Evolutionary conservation across 176 grass and related monocot genomes (phyloP).

Genomic region (Carex myosuroides): DNA sequence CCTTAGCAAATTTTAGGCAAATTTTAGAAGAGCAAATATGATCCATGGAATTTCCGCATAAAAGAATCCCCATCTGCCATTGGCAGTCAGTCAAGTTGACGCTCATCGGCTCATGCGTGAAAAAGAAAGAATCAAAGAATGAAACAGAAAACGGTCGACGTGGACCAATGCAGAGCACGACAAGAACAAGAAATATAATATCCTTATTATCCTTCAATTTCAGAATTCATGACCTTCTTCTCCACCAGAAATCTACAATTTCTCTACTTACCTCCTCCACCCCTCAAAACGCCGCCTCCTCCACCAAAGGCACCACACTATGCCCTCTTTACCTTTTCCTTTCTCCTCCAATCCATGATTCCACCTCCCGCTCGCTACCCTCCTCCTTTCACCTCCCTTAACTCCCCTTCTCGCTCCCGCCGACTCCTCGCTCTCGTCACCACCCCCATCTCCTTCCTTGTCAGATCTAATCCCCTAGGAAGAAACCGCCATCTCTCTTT

Average conservation of each 20-base stretch:
- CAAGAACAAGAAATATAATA: background rate
- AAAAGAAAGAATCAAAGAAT: background rate
- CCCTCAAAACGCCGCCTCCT: background rate
- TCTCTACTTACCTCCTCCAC: background rate
- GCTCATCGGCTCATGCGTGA: too few relatives aligned
- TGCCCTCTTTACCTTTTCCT: background rate
- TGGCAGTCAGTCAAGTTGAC: too few relatives aligned
- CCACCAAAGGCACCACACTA: background rate
- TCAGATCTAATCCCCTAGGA: slow-evolving; percentile 11
- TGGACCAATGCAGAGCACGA: background rate
- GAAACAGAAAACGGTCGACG: background rate
- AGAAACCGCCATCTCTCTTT: slow-evolving; percentile 25
- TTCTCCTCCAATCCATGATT: background rate
- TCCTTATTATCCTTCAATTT: background rate
- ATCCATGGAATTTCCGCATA: too few relatives aligned
- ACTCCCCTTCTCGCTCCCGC: background rate
- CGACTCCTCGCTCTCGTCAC: slow-evolving; percentile 29
- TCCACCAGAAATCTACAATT: background rate
- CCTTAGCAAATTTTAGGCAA: too few relatives aligned
- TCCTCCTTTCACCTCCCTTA: slow-evolving; percentile 7
- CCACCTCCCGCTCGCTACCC: background rate
- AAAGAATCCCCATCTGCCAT: too few relatives aligned
- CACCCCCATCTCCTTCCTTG: slow-evolving; percentile 23
- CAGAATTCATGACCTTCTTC: background rate
- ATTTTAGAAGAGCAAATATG: too few relatives aligned